Evolutionary conservation across 2,329 filamentous ascomycete genomes (phyloP).

Genomic region (Stenocarpella maydis): DNA sequence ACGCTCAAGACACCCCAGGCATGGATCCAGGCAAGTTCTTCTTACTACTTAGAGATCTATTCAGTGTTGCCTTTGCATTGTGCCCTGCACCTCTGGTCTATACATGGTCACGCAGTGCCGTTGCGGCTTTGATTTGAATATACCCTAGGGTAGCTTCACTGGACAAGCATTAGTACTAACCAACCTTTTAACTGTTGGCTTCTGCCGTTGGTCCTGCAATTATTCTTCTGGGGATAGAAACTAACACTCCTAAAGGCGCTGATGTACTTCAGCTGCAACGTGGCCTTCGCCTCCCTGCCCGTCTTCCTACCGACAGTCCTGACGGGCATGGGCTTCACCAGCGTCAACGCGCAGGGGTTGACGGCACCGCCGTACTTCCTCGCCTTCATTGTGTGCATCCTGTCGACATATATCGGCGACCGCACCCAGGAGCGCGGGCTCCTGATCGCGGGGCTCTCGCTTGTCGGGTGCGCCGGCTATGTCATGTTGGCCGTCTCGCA

Average conservation of each 20-base stretch:
- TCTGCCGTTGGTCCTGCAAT: too few species aligned
- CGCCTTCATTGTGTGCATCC: slow-evolving; percentile 69
- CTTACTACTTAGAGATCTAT: too few species aligned
- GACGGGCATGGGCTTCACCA: slow-evolving; percentile 71
- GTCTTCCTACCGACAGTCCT: slow-evolving; percentile 72
- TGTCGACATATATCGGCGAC: slow-evolving; percentile 71
- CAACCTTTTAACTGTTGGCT: too few species aligned
- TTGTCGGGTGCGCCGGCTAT: slow-evolving; percentile 69
- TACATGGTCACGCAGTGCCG: too few species aligned
- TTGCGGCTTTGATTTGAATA: too few species aligned
- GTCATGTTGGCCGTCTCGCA: slow-evolving; percentile 67
- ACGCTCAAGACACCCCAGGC: slow-evolving; percentile 58
- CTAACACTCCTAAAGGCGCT: slow-evolving; percentile 38
- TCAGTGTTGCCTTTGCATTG: too few species aligned
- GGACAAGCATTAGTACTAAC: too few species aligned
- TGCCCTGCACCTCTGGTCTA: too few species aligned
- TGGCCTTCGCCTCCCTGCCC: slow-evolving; percentile 71
- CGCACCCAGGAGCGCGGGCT: slow-evolving; percentile 69
- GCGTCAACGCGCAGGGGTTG: slow-evolving; percentile 74
- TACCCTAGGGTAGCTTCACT: too few species aligned
- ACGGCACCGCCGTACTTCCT: slow-evolving; percentile 76
- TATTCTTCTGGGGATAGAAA: too few species aligned
- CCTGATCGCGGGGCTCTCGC: slow-evolving; percentile 63
- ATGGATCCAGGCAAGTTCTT: slow-evolving; percentile 49
- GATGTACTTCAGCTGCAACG: slow-evolving; percentile 69